Evolutionary conservation across 2,329 filamentous ascomycete species (phyloP).

Genomic region (Madurella fahalii): DNA sequence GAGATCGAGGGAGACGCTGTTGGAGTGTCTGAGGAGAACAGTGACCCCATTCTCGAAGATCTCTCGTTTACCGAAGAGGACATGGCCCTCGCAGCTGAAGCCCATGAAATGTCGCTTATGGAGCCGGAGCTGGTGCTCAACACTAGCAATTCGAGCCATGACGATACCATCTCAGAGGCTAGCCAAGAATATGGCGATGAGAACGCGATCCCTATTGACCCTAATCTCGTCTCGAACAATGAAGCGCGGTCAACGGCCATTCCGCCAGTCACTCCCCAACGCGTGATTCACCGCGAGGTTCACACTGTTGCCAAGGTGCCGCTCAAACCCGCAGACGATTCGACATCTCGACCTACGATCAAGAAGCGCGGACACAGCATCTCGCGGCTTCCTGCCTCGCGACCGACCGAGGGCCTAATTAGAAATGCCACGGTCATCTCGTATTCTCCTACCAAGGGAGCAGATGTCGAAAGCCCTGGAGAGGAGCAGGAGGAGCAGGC

Average conservation of each 20-base stretch:
- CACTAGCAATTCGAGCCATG: slow-evolving; percentile 31
- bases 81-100: slow-evolving; percentile 53
- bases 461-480: slow-evolving; percentile 11
- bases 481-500: slow-evolving; percentile 14
- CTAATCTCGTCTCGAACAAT: slow-evolving; percentile 35
- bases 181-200: slow-evolving; percentile 66
- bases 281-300: slow-evolving; percentile 50
- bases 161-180: slow-evolving; percentile 53
- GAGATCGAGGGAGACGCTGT: slow-evolving; percentile 35
- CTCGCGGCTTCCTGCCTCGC: slow-evolving; percentile 43
- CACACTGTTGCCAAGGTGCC: slow-evolving; percentile 76
- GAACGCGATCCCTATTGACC: slow-evolving; percentile 56
- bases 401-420: slow-evolving; percentile 38
- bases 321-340: slow-evolving; percentile 62
- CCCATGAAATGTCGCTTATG: slow-evolving; percentile 56
- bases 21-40: slow-evolving; percentile 21
- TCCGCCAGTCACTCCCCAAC: slow-evolving; percentile 53
- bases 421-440: slow-evolving; percentile 52
- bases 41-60: slow-evolving; percentile 41
- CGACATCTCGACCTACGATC: slow-evolving; percentile 42
- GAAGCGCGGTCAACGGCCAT: slow-evolving; percentile 27
- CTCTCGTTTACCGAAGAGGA: slow-evolving; percentile 52
- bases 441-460: slow-evolving; percentile 46
- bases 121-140: slow-evolving; percentile 37
- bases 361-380: slow-evolving; percentile 51